A percentile compares a stretch with the other conserved stretches of the same genome.
phyloP scores from a whole-genome alignment of 257 asterid genomes.

The Verbascum thapsus region DNA sequence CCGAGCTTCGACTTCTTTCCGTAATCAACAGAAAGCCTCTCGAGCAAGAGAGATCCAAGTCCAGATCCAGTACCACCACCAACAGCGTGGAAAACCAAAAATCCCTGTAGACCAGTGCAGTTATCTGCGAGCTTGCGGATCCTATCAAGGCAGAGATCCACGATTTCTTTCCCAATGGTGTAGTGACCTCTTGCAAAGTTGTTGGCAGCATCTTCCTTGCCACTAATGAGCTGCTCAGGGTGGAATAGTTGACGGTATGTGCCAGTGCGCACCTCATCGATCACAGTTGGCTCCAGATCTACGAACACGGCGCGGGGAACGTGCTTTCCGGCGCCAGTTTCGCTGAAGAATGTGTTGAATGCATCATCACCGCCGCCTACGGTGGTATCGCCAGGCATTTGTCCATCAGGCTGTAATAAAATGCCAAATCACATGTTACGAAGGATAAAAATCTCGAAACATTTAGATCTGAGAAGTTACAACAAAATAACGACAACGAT shows the following conservation, averaged over 20 bases:
- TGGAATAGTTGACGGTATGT: constrained; percentile 89
- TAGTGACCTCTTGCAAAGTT: constrained; percentile 95
- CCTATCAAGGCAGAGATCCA: constrained; percentile 88
- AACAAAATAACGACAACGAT: background rate
- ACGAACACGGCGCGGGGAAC: constrained; percentile 94
- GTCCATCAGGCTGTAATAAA: constrained; percentile 76
- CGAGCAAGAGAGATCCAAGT: constrained; percentile 79
- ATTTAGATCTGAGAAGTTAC: background rate
- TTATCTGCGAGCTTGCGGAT: constrained; percentile 92
- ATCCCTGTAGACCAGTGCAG: constrained; percentile 91
- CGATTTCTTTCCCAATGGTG: constrained; percentile 89
- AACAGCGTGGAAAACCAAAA: constrained; percentile 91
- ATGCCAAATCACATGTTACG: background rate
- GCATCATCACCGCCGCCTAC: constrained; percentile 98
- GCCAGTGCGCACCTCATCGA: constrained; percentile 91
- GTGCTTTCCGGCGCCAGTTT: constrained; percentile 96
- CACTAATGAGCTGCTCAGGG: constrained; percentile 92
- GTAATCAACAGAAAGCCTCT: constrained; percentile 90
- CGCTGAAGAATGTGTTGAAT: constrained; percentile 92
- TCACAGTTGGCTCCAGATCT: constrained; percentile 94
- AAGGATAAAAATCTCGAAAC: background rate
- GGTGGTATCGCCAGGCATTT: constrained; percentile 81
- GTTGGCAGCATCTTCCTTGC: constrained; percentile 95
- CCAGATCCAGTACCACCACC: constrained; percentile 99
- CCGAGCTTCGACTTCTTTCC: constrained; percentile 90